These are phyloP conservation scores for Aspergillus ellipticus DNA, from an alignment of 495 filamentous ascomycete species.

Conservation along the genomic window DNA sequence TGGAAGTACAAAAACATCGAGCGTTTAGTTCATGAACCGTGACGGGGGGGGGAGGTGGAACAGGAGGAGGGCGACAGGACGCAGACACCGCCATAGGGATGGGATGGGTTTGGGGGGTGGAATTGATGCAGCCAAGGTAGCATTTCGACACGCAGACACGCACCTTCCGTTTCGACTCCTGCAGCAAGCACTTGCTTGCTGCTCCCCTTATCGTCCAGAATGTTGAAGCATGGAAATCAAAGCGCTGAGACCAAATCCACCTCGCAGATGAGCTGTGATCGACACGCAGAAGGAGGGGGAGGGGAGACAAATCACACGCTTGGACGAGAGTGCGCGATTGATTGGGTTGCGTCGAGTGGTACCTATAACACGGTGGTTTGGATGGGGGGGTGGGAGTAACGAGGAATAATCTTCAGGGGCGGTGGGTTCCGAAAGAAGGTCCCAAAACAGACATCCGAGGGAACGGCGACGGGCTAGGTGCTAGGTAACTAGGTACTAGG, in stretches of 20 bases:
- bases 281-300: conserved; percentile 15
- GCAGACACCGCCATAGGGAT: conserved; percentile 4
- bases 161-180: conserved; percentile 51
- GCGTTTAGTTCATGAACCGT: conserved; percentile 13
- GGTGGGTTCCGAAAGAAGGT: conserved; percentile 5
- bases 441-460: conserved; percentile 7
- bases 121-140: conserved; percentile 11
- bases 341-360: not conserved
- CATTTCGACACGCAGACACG: conserved; percentile 19
- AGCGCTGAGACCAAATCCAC: conserved; percentile 23
- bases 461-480: not conserved
- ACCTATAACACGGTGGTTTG: conserved; percentile 4
- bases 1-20: conserved; percentile 20
- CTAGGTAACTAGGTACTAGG: too few species aligned
- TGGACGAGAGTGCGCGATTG: not conserved
- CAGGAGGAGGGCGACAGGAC: conserved; percentile 8
- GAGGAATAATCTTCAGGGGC: conserved; percentile 18
- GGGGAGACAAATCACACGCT: conserved; percentile 8
- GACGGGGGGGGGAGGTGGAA: not conserved
- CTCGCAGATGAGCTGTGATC: conserved; percentile 29
- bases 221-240: conserved; percentile 50
- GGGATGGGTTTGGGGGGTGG: not conserved
- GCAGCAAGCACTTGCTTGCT: conserved; percentile 56
- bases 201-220: conserved; percentile 51
- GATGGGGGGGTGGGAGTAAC: not conserved